These are phyloP conservation scores for Microdochium trichocladiopsis DNA, from an alignment of 2,329 filamentous ascomycete species.

Conservation along the genomic window DNA sequence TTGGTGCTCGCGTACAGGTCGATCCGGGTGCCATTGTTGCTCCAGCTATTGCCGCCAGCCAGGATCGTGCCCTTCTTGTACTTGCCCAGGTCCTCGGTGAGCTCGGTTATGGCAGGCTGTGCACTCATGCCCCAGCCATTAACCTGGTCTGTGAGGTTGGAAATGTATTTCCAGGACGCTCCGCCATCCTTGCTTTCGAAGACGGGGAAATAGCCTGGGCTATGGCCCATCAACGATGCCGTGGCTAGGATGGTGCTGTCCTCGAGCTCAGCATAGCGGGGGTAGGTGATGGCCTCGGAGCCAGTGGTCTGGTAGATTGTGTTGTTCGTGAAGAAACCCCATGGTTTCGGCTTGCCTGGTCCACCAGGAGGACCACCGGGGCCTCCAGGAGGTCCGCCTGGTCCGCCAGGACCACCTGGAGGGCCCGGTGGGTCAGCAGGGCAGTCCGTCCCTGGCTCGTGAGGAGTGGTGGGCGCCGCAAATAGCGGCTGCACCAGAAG, in stretches of 20 bases:
- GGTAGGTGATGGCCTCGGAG: conserved; percentile 12
- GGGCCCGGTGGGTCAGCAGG: not conserved
- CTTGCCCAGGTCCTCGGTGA: conserved; percentile 46
- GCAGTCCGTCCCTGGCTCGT: not conserved
- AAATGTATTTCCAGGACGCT: conserved; percentile 53
- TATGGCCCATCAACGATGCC: conserved; percentile 14
- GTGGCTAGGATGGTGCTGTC: conserved; percentile 38
- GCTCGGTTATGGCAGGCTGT: conserved; percentile 60
- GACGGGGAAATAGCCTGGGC: conserved; percentile 37
- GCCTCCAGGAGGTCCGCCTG: not conserved
- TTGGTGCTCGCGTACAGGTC: conserved; percentile 61
- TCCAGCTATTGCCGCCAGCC: conserved; percentile 47
- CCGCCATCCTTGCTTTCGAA: conserved; percentile 42
- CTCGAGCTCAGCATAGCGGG: conserved; percentile 22
- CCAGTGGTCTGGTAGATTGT: conserved; percentile 6
- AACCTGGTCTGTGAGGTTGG: conserved; percentile 54
- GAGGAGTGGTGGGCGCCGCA: not conserved
- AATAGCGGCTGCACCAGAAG: not conserved
- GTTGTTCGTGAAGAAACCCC: conserved; percentile 8
- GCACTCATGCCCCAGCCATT: conserved; percentile 60
- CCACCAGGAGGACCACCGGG: not conserved
- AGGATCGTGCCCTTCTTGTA: conserved; percentile 57
- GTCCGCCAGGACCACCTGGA: not conserved
- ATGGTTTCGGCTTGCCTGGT: conserved; percentile 3
- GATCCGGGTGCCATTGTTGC: conserved; percentile 56